phyloP scores from a whole-genome alignment of 1,284 basidiomycete genomes.

The Rhodotorula sp. region DNA sequence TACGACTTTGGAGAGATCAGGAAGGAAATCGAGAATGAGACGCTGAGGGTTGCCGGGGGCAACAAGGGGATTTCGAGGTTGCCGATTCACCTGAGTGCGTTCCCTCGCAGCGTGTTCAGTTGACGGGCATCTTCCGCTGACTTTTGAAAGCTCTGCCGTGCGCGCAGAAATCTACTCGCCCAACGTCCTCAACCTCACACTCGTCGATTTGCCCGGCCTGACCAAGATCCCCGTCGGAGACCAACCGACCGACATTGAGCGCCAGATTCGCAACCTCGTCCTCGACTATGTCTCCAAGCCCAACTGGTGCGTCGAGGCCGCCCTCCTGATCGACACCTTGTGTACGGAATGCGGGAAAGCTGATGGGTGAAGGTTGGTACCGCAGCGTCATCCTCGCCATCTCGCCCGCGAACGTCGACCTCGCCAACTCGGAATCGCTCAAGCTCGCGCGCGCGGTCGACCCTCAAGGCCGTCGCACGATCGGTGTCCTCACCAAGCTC shows the following conservation, averaged over 20 bases:
- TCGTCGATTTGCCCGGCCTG: slow-evolving; percentile 93
- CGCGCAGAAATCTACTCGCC: slow-evolving; percentile 92
- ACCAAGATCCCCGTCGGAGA: slow-evolving; percentile 91
- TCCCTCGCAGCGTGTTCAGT: too few relatives aligned
- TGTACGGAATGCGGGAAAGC: too few relatives aligned
- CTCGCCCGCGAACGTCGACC: slow-evolving; percentile 94
- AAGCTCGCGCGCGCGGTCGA: slow-evolving; percentile 94
- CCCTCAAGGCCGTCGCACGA: slow-evolving; percentile 90
- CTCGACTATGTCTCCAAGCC: slow-evolving; percentile 94
- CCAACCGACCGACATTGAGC: slow-evolving; percentile 82
- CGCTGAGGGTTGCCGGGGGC: slow-evolving; percentile 93
- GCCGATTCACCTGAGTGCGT: slow-evolving; percentile 61
- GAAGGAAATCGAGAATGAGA: slow-evolving; percentile 97
- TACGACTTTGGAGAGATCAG: slow-evolving; percentile 92
- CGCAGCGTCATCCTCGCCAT: slow-evolving; percentile 89
- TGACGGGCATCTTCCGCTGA: too few relatives aligned
- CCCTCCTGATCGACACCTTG: too few relatives aligned
- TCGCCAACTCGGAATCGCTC: slow-evolving; percentile 96
- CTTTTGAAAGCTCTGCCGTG: background rate
- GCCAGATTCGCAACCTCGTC: slow-evolving; percentile 91
- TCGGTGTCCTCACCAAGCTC: slow-evolving; percentile 93
- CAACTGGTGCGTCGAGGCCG: slow-evolving; percentile 66
- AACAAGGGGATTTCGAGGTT: slow-evolving; percentile 98
- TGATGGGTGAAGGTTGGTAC: background rate
- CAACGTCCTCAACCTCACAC: slow-evolving; percentile 87